A percentile compares a stretch with the other conserved stretches of the same genome.
Conservation (phyloP, 164 flowering plant species). For the Vitis rotundifolia region DNA sequence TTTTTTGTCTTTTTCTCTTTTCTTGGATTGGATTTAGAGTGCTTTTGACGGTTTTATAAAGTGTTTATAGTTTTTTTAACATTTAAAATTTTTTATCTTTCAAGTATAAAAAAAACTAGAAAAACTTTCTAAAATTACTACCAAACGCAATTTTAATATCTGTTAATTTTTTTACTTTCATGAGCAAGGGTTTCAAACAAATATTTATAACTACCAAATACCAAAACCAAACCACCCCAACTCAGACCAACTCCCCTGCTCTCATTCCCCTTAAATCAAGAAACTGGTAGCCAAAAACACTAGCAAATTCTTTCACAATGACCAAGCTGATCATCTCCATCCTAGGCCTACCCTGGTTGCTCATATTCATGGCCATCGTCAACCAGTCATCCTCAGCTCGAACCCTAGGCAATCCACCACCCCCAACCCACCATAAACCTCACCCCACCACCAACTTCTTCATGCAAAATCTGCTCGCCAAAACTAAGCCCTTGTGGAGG, state of each 20-base stretch:
- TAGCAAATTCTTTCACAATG: neutral
- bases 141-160: too few species aligned
- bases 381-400: slow-evolving; percentile 25
- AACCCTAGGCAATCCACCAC: slow-evolving; percentile 27
- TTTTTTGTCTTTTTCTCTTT: too few species aligned
- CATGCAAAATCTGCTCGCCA: slow-evolving; percentile 30
- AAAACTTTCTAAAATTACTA: too few species aligned
- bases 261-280: too few species aligned
- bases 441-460: slow-evolving; percentile 27
- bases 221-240: slow-evolving; percentile 8
- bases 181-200: too few species aligned
- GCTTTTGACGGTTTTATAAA: fast-evolving
- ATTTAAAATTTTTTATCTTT: too few species aligned
- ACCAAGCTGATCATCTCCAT: slow-evolving; percentile 7
- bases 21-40: fast-evolving
- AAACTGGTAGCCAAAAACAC: neutral
- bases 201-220: neutral
- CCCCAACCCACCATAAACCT: slow-evolving; percentile 12
- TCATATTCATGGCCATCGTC: slow-evolving; percentile 17
- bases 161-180: too few species aligned
- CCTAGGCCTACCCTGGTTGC: slow-evolving; percentile 1
- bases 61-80: too few species aligned
- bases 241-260: slow-evolving; percentile 1
- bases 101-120: too few species aligned
- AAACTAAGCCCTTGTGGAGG: slow-evolving; percentile 5